phyloP scores from a whole-genome alignment of 75 land plant genomes.

The Larix kaempferi region DNA sequence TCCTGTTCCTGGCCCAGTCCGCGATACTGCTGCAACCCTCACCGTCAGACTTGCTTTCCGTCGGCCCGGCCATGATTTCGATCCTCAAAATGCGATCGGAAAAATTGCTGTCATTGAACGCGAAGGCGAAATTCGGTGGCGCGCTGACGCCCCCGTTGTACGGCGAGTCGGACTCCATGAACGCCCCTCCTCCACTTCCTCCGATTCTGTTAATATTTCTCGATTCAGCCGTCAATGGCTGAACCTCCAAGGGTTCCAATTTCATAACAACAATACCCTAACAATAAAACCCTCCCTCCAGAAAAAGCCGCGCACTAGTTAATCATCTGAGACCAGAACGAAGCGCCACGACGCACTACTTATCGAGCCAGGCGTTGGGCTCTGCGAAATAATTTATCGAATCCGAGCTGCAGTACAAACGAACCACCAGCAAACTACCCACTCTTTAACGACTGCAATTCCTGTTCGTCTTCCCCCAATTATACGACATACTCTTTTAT shows the following conservation, averaged over 20 bases:
- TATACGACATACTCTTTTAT: no score
- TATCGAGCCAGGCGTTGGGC: not conserved
- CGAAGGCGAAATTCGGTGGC: slow-evolving; percentile 73
- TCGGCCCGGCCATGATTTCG: slow-evolving; percentile 62
- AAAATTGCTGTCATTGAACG: slow-evolving; percentile 95
- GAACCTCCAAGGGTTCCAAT: slow-evolving; percentile 4
- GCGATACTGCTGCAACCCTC: slow-evolving; percentile 50
- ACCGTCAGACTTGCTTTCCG: slow-evolving; percentile 41
- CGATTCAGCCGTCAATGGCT: slow-evolving; percentile 8
- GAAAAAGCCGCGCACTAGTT: not conserved
- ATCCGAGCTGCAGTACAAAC: not conserved
- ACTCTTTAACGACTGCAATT: slow-evolving; percentile 1
- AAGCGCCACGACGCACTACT: not conserved
- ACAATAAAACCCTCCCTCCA: not conserved
- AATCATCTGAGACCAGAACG: not conserved
- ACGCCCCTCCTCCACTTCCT: not conserved
- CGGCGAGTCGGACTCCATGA: not conserved
- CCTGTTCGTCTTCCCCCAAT: not conserved
- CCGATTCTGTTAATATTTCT: not conserved
- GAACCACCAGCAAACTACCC: not conserved
- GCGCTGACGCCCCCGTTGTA: slow-evolving; percentile 20
- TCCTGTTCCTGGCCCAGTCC: slow-evolving; percentile 76
- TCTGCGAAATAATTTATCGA: not conserved
- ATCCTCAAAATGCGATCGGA: slow-evolving; percentile 84
- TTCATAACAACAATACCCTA: not conserved